Conservation (phyloP, 257 asterid genomes). For the Gentiana dahurica region DNA sequence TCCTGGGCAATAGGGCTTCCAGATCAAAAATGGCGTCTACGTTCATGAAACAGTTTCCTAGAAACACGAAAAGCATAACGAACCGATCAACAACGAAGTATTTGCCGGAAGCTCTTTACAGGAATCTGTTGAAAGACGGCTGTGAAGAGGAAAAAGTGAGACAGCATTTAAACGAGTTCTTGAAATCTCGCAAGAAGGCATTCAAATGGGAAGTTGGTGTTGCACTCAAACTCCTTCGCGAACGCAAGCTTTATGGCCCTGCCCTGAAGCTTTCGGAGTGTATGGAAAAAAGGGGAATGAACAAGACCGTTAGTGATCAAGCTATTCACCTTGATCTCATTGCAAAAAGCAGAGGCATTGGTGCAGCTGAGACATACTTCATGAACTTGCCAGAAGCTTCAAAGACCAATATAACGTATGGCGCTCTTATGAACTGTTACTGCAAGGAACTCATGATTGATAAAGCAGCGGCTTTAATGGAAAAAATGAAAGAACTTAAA, state of each 20-base stretch:
- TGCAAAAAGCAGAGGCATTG: constrained; percentile 50
- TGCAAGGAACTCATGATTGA: constrained; percentile 68
- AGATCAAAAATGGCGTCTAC: constrained; percentile 44
- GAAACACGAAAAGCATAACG: constrained; percentile 40
- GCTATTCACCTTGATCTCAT: constrained; percentile 85
- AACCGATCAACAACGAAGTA: constrained; percentile 67
- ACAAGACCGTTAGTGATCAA: constrained; percentile 79
- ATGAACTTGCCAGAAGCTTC: constrained; percentile 59
- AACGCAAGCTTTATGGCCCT: constrained; percentile 59
- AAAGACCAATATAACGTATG: constrained; percentile 64
- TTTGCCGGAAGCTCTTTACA: constrained; percentile 77
- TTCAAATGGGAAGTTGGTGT: constrained; percentile 92
- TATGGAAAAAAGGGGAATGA: constrained; percentile 77
- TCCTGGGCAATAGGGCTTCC: neutral
- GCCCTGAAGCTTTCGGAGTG: constrained; percentile 85
- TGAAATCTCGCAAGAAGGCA: constrained; percentile 57
- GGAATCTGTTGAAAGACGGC: constrained; percentile 58
- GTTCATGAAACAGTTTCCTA: constrained; percentile 62
- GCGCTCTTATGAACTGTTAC: constrained; percentile 82
- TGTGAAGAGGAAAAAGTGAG: constrained; percentile 51
- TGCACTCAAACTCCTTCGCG: constrained; percentile 61
- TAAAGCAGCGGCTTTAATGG: constrained; percentile 56
- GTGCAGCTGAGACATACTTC: constrained; percentile 75
- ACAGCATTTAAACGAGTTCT: constrained; percentile 52
- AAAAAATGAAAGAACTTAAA: constrained; percentile 82